Base-by-base conservation (phyloP, 208 protist species). In the Lotmaria passim region DNA sequence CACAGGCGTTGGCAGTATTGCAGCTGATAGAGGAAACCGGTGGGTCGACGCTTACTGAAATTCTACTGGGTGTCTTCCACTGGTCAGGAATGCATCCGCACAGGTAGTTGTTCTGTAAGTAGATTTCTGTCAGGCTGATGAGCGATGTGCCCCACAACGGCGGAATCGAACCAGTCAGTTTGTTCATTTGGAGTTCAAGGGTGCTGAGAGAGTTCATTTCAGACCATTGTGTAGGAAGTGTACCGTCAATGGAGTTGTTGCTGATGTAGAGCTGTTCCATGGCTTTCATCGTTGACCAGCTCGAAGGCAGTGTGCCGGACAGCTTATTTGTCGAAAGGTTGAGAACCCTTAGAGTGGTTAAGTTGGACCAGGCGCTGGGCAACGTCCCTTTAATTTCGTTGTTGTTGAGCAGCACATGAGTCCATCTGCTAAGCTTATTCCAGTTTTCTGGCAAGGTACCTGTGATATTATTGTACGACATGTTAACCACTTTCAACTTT, bases 391-490 rank as follows among this genome's bases (percentile, higher is more conserved):
- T 12, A 2, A 64, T 11, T 4, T 38, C 7, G 44, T 64, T 64
- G 58, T 64, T 41, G 58, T 64, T 64, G 5, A 64, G 44, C n/a
- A 64, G 58, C 58, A 64, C 30, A 30, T 53, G 30, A 7, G 30
- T 24, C 41, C 41, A 64, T 14, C 14, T 41, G 3, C 2, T 11
- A 21, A 39, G 31, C 3, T 11, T 34, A 7, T 28, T 43, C 58
- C 58, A 64, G 8, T 11, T 34, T 21, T 2, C n/a, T 11, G 58
- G 58, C 8, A 64, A 31, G 2, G 58, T n/a, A 24, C 58, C 58
- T 12, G 43, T 41, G 19, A 64, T 33, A 30, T 39, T 15, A 43
- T 64, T 64, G 58, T 53, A 17, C 19, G 58, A 64, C 44, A 64
- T 17, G 31, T 64, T 23, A 31, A 41, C 31, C 26, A 53, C n/a